Base-by-base conservation (phyloP, 208 protist genomes). In the Giardia duodenalis region DNA sequence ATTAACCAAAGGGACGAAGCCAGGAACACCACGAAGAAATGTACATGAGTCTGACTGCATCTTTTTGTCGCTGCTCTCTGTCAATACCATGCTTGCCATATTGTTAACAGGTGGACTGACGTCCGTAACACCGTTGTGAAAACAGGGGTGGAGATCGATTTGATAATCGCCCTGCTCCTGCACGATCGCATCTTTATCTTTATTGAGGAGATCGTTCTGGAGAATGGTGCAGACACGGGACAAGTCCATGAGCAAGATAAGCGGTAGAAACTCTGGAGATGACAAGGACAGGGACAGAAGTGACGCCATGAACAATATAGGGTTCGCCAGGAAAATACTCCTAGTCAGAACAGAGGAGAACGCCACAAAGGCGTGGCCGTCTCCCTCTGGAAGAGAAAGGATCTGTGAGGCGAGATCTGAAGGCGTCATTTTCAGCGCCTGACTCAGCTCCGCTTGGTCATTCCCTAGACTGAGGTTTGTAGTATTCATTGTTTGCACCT, bases 221-320 rank as follows among this genome's bases (percentile, higher is more conserved):
- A 47, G 1, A 2, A 91, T 1, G 2, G 30, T 0, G 43, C 42
- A 30, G n/a, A 91, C 2, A 1, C 44, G 1, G 4, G 45, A 45
- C 1, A 91, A 1, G n/a, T 91, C 88, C 2, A 3, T 43, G 46
- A 91, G 88, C 1, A 91, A 43, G 4, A 91, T 1, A 2, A 91
- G 2, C 4, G 88, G 88, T 47, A 91, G 44, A 91, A 47, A 91
- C 39, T 91, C 88, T 2, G 44, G 1, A 43, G 43, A 47, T 1
- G 10, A 47, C 1, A 91, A n/a, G 1, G 88, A 91, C 4, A 91
- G 1, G n/a, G 88, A n/a, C 2, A 91, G 45, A 42, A 47, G 0
- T 0, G 1, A 91, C 46, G 88, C 1, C 2, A 91, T 47, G n/a
- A 91, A 91, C 46, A 91, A n/a, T n/a, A n/a, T 4, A 48, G 88